These are phyloP conservation scores for Blumeriella jaapii DNA, from an alignment of 2,329 filamentous ascomycete genomes.

Conservation along the genomic window DNA sequence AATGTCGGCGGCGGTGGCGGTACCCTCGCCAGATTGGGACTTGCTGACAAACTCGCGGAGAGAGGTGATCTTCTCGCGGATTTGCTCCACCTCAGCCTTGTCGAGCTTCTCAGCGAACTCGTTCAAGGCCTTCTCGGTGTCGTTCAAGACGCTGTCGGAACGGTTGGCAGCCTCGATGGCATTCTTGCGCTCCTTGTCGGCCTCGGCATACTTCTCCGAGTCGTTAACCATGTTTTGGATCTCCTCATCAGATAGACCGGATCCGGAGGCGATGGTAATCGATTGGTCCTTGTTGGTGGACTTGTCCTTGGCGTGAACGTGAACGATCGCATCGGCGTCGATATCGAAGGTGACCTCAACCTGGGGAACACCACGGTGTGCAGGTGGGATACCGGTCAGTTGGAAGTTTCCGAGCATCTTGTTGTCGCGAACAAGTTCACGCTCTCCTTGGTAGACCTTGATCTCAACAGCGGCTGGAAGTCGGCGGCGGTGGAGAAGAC, in stretches of 20 bases:
- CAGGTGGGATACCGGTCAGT: constrained; percentile 91
- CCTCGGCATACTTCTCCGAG: constrained; percentile 89
- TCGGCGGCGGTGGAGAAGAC: constrained; percentile 95
- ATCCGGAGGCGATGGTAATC: constrained; percentile 96
- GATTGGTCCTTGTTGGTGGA: constrained; percentile 99
- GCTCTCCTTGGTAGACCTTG: constrained; percentile 99
- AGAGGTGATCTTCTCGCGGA: constrained; percentile 82
- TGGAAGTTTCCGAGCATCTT: constrained; percentile 99
- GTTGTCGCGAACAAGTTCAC: constrained; percentile 97
- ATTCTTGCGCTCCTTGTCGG: constrained; percentile 92
- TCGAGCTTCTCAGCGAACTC: constrained; percentile 93
- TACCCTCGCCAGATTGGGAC: constrained; percentile 86
- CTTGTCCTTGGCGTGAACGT: constrained; percentile 98
- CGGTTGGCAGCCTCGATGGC: constrained; percentile 96
- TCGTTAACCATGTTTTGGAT: constrained; percentile 97
- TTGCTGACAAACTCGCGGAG: constrained; percentile 87
- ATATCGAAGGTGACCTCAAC: constrained; percentile 98
- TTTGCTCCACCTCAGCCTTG: constrained; percentile 86
- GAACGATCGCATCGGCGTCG: constrained; percentile 93
- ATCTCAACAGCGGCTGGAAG: constrained; percentile 98
- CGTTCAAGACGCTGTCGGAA: constrained; percentile 89
- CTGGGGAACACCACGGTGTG: constrained; percentile 91
- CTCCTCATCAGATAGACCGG: constrained; percentile 86
- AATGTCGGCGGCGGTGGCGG: constrained; percentile 77
- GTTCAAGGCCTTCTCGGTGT: constrained; percentile 96